Conservation (phyloP, 2,329 filamentous ascomycete genomes). For the Parasarocladium wereldwijsianum region DNA sequence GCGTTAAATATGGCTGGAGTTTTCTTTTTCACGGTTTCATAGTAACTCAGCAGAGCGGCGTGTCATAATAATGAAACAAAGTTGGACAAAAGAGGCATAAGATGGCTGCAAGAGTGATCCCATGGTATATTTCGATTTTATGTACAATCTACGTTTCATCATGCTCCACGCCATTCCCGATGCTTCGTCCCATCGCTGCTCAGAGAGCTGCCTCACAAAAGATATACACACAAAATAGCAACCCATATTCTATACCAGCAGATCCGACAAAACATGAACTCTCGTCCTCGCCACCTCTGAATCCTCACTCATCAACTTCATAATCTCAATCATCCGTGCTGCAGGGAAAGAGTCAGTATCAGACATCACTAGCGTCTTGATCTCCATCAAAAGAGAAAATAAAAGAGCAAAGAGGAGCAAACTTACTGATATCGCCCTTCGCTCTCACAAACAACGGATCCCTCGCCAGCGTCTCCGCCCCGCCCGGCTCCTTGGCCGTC, state of each 20-base stretch:
- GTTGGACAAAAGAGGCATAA: too few relatives aligned
- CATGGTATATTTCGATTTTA: background rate
- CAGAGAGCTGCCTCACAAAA: too few relatives aligned
- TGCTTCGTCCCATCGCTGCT: too few relatives aligned
- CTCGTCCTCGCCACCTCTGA: conserved; percentile 45
- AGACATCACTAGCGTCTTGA: background rate
- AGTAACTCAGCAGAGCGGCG: too few relatives aligned
- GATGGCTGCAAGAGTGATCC: too few relatives aligned
- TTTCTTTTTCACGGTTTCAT: too few relatives aligned
- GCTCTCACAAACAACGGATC: conserved; percentile 48
- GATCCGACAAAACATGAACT: conserved; percentile 42
- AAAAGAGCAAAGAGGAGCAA: background rate
- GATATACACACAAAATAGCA: too few relatives aligned
- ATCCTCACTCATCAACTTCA: conserved; percentile 43
- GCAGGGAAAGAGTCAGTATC: conserved; percentile 4
- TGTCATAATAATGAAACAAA: too few relatives aligned
- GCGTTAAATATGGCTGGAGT: too few relatives aligned
- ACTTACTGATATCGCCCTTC: conserved; percentile 45
- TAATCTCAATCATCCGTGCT: conserved; percentile 50
- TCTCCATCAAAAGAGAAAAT: conserved; percentile 2
- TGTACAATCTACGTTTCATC: too few relatives aligned
- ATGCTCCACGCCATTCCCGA: too few relatives aligned
- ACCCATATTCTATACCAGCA: conserved; percentile 21
- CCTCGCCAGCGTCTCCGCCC: conserved; percentile 28
- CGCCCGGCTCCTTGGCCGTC: conserved; percentile 28